Conservation (phyloP, 208 protist genomes). For the Trypanosoma rangeli region DNA sequence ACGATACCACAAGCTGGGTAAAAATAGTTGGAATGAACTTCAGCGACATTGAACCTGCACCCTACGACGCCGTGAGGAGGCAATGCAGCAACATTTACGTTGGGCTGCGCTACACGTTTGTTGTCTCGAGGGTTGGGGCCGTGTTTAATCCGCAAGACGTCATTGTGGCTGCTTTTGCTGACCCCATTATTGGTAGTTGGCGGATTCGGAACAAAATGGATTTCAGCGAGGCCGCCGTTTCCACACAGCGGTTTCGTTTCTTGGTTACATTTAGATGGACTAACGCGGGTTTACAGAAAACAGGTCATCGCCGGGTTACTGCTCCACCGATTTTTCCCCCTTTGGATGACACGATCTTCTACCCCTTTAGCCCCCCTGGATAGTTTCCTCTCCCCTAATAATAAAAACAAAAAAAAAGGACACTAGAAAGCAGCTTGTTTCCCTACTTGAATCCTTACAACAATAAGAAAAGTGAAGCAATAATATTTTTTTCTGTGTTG, state of each 20-base stretch:
- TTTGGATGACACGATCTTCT: conserved; percentile 70
- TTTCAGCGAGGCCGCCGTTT: conserved; percentile 37
- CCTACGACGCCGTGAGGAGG: conserved; percentile 45
- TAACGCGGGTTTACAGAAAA: conserved; percentile 42
- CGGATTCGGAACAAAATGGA: conserved; percentile 54
- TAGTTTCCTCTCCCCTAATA: too few species aligned
- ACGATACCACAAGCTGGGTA: conserved; percentile 76
- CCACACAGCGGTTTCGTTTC: conserved; percentile 44
- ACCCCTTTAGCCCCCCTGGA: conserved; percentile 48
- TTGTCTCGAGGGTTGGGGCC: conserved; percentile 61
- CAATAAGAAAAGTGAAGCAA: too few species aligned
- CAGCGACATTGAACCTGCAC: conserved; percentile 22
- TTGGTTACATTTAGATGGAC: conserved; percentile 52
- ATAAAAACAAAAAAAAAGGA: too few species aligned
- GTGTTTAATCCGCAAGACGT: conserved; percentile 79
- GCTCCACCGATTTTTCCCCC: conserved; percentile 64
- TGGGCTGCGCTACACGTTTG: conserved; percentile 70
- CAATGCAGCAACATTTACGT: conserved; percentile 55
- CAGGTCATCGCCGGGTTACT: conserved; percentile 44
- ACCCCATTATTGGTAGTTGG: conserved; percentile 47
- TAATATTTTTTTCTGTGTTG: conserved; percentile 11
- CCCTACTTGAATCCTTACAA: background rate
- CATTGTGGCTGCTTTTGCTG: conserved; percentile 68
- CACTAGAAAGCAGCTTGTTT: background rate
- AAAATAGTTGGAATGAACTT: conserved; percentile 47